Conservation (phyloP, 78 protist genomes). For the Pigoraptor vietnamica region DNA sequence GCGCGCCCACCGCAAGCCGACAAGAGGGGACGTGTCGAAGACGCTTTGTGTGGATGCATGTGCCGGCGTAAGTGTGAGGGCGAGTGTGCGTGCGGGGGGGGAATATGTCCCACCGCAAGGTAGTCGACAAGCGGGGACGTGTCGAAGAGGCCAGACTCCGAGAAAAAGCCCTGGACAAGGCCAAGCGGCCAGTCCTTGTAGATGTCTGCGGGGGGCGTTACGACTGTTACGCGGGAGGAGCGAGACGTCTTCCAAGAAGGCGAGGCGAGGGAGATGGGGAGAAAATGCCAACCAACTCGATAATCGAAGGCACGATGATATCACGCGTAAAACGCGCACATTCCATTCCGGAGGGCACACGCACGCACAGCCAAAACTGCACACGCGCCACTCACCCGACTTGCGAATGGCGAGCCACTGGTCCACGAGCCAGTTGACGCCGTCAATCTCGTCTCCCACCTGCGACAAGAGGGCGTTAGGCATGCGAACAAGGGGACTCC, state of each 20-base stretch:
- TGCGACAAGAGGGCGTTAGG: not conserved
- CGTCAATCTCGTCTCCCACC: not conserved
- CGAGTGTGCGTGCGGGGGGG: not conserved
- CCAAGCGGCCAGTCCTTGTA: slow-evolving; percentile 3
- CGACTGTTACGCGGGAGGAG: too few species aligned
- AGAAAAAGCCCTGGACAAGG: not conserved
- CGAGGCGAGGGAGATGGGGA: too few species aligned
- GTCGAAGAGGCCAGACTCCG: not conserved
- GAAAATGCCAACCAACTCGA: too few species aligned
- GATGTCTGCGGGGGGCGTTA: not conserved
- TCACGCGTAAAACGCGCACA: too few species aligned
- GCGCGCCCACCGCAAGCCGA: too few species aligned
- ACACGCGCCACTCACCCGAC: not conserved
- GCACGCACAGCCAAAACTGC: too few species aligned
- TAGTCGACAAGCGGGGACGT: not conserved
- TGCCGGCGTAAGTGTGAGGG: not conserved
- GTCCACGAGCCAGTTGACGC: not conserved
- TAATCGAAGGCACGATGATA: too few species aligned
- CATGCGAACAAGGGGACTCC: too few species aligned
- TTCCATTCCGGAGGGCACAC: too few species aligned
- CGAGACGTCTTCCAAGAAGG: too few species aligned
- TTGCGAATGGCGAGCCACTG: not conserved
- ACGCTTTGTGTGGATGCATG: not conserved
- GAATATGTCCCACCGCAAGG: not conserved
- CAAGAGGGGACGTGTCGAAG: too few species aligned